These are phyloP conservation scores for Volvariella surrecta DNA, from an alignment of 1,284 basidiomycete species.

Conservation along the genomic window DNA sequence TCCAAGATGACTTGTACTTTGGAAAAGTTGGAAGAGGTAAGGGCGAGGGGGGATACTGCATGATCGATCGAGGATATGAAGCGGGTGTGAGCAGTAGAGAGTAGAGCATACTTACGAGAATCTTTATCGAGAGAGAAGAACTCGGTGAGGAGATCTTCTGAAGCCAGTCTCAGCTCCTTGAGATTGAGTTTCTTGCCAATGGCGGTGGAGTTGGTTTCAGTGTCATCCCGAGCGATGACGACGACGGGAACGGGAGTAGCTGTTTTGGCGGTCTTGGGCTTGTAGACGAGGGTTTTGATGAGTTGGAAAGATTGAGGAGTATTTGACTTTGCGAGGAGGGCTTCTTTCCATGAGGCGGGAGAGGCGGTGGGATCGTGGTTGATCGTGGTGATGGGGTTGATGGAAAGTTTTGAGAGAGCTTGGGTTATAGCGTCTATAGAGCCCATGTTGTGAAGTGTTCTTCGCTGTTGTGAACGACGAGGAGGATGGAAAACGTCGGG, in stretches of 20 bases:
- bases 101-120: constrained; percentile 50
- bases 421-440: constrained; percentile 26
- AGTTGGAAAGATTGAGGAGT: constrained; percentile 58
- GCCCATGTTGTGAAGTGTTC: too few species aligned
- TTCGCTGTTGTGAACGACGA: too few species aligned
- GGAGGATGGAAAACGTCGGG: too few species aligned
- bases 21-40: constrained; percentile 65
- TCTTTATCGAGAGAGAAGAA: constrained; percentile 85
- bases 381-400: constrained; percentile 41
- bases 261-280: constrained; percentile 86
- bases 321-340: constrained; percentile 37
- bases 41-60: constrained; percentile 72
- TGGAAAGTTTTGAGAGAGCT: constrained; percentile 43
- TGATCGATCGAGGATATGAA: constrained; percentile 5
- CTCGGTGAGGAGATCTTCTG: constrained; percentile 80
- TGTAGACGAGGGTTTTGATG: constrained; percentile 82
- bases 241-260: constrained; percentile 82
- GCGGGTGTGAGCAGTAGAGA: constrained; percentile 2
- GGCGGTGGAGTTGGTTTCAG: constrained; percentile 69
- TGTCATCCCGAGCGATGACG: constrained; percentile 78
- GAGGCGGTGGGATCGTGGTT: constrained; percentile 50
- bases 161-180: constrained; percentile 87
- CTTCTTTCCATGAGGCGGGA: constrained; percentile 61
- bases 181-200: constrained; percentile 80
- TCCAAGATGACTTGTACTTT: constrained; percentile 77